Percentiles rank a stretch among this genome's conserved stretches.
phyloP scores from a whole-genome alignment of 2,329 filamentous ascomycete species.

The Sarocladium strictum region DNA sequence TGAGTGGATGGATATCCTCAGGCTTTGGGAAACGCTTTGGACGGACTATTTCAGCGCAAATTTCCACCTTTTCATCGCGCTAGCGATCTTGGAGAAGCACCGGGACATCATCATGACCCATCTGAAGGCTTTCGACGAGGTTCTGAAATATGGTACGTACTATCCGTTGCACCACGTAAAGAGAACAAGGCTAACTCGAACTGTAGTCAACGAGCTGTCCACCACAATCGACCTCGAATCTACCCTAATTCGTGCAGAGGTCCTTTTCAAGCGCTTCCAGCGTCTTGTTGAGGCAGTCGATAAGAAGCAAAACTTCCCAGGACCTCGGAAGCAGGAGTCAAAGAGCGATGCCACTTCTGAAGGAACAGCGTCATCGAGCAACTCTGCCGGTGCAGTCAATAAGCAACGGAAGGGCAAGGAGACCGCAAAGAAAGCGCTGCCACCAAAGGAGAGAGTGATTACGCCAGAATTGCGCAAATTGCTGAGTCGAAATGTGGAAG shows the following conservation, averaged over 20 bases:
- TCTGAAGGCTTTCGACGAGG: conserved; percentile 90
- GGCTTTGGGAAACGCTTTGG: conserved; percentile 91
- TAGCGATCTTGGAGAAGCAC: conserved; percentile 94
- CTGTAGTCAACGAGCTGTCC: conserved; percentile 84
- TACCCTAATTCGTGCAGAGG: conserved; percentile 81
- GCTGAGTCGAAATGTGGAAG: conserved; percentile 41
- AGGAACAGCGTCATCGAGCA: neutral
- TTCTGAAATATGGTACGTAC: conserved; percentile 82
- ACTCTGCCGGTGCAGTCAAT: conserved; percentile 12
- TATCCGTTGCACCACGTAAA: neutral
- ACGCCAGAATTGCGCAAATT: conserved; percentile 51
- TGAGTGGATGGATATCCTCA: conserved; percentile 76
- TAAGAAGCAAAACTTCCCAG: conserved; percentile 81
- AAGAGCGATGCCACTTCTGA: conserved; percentile 13
- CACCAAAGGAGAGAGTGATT: conserved; percentile 39
- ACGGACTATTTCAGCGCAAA: conserved; percentile 84
- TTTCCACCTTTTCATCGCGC: conserved; percentile 90
- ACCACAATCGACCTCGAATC: conserved; percentile 86
- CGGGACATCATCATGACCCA: conserved; percentile 95
- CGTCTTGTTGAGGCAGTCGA: conserved; percentile 86
- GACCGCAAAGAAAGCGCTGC: conserved; percentile 18
- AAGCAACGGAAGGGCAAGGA: conserved; percentile 21
- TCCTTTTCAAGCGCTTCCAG: conserved; percentile 82
- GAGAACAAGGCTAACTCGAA: neutral
- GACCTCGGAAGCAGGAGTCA: conserved; percentile 27